Percentiles rank a stretch among this genome's conserved stretches.
Conservation (phyloP, 768 basidiomycete genomes). For the Suillus alpinus region DNA sequence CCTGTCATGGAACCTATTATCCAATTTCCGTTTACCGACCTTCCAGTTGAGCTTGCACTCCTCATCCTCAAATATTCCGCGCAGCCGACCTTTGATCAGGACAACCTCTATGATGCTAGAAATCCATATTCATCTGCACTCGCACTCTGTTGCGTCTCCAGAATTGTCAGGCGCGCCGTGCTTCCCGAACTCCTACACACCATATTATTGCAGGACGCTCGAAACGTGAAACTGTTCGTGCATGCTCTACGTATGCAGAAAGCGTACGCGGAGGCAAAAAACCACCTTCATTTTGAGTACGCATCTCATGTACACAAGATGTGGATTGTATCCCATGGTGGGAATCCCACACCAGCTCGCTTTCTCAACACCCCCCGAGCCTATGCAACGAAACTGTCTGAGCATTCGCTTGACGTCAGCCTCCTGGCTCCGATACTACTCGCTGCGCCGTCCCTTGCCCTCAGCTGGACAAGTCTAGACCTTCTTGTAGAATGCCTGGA, state of each 20-base stretch:
- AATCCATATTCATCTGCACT: constrained; percentile 23
- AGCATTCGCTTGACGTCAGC: constrained; percentile 18
- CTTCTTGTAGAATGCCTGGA: constrained; percentile 35
- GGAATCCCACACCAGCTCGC: constrained; percentile 1
- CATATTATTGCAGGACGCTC: constrained; percentile 27
- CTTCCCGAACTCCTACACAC: constrained; percentile 41
- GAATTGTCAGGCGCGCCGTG: constrained; percentile 27
- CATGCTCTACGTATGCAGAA: constrained; percentile 30
- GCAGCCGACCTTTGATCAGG: constrained; percentile 15
- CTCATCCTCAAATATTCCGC: constrained; percentile 33
- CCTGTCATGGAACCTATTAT: background rate
- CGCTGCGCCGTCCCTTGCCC: constrained; percentile 22
- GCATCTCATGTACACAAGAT: constrained; percentile 29
- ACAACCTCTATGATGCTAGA: background rate
- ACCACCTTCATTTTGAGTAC: constrained; percentile 33
- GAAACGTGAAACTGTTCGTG: constrained; percentile 22
- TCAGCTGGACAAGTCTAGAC: constrained; percentile 29
- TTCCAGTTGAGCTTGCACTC: constrained; percentile 35
- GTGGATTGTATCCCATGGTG: constrained; percentile 24
- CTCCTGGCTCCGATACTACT: constrained; percentile 10
- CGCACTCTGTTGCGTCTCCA: constrained; percentile 34
- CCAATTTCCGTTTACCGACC: constrained; percentile 20
- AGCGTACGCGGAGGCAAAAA: constrained; percentile 6
- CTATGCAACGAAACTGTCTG: background rate
- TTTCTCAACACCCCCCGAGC: background rate